These are phyloP conservation scores for Cystobasidium tubakii DNA, from an alignment of 768 basidiomycete species.

Conservation along the genomic window DNA sequence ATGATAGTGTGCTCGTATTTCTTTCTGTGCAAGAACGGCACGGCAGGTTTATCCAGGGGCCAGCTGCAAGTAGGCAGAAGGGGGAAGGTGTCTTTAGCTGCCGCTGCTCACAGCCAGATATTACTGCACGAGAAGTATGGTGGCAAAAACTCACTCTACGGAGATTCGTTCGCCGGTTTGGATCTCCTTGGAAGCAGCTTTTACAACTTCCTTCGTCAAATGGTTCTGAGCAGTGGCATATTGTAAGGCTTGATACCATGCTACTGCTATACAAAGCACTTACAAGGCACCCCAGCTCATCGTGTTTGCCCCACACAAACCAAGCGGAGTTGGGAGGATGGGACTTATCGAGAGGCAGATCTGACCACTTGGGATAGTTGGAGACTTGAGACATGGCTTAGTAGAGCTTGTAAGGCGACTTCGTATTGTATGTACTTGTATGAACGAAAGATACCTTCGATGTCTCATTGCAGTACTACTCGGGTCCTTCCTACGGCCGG, in stretches of 20 bases:
- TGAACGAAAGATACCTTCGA: neutral
- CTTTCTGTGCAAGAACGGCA: neutral
- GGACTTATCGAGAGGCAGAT: conserved; percentile 6
- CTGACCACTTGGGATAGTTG: conserved; percentile 2
- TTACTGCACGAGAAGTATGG: no score
- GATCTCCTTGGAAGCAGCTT: neutral
- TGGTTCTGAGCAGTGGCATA: neutral
- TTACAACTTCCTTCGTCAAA: neutral
- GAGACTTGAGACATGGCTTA: conserved; percentile 6
- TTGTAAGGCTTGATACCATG: neutral
- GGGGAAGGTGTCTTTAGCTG: no score
- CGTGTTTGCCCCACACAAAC: conserved; percentile 11
- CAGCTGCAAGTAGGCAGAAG: neutral
- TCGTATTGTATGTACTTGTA: neutral
- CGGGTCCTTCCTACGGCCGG: neutral
- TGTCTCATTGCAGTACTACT: neutral
- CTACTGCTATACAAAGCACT: neutral
- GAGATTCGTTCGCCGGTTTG: neutral
- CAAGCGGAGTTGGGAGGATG: conserved; percentile 4
- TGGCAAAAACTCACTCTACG: neutral
- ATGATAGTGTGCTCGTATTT: conserved; percentile 3
- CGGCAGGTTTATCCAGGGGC: conserved; percentile 1
- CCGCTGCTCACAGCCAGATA: no score
- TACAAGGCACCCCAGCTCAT: neutral
- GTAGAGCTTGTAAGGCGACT: neutral